Percentiles rank a stretch among this genome's conserved stretches.
Evolutionary conservation across 2,329 filamentous ascomycete species (phyloP).

Genomic region (Harringtonia aguacate): DNA sequence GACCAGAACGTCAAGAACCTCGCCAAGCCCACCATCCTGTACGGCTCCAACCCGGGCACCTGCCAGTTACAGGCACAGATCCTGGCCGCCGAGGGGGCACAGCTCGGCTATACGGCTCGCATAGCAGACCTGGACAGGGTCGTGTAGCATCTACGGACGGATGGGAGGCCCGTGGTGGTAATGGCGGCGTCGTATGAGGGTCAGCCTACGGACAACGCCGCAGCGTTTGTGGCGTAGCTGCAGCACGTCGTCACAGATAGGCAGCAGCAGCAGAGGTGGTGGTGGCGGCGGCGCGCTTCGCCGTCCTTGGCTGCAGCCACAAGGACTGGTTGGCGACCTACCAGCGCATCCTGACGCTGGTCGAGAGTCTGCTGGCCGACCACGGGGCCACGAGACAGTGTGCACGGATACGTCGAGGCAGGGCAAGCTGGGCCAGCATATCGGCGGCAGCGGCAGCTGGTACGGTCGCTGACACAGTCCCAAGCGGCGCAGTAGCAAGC

Average conservation of each 20-base stretch:
- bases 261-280: background rate
- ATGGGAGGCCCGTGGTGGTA: slow-evolving; percentile 50
- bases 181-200: slow-evolving; percentile 64
- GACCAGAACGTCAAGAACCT: background rate
- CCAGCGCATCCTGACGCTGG: slow-evolving; percentile 51
- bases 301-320: slow-evolving; percentile 57
- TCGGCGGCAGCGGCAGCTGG: slow-evolving; percentile 40
- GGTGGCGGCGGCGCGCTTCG: slow-evolving; percentile 40
- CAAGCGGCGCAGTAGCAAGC: too few relatives aligned
- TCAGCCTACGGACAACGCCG: slow-evolving; percentile 61
- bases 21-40: slow-evolving; percentile 35
- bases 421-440: slow-evolving; percentile 54
- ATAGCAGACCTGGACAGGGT: slow-evolving; percentile 50
- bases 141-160: slow-evolving; percentile 45
- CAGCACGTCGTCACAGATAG: slow-evolving; percentile 23
- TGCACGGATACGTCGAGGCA: slow-evolving; percentile 48
- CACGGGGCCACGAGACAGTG: slow-evolving; percentile 33
- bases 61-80: slow-evolving; percentile 57
- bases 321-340: slow-evolving; percentile 49
- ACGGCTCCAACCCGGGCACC: slow-evolving; percentile 64
- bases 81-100: slow-evolving; percentile 45
- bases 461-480: too few relatives aligned
- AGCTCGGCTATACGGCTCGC: slow-evolving; percentile 46
- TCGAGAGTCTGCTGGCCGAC: slow-evolving; percentile 40
- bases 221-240: slow-evolving; percentile 59